These are phyloP conservation scores for Sporothrix protearum DNA, from an alignment of 2,329 filamentous ascomycete genomes.

Conservation along the genomic window DNA sequence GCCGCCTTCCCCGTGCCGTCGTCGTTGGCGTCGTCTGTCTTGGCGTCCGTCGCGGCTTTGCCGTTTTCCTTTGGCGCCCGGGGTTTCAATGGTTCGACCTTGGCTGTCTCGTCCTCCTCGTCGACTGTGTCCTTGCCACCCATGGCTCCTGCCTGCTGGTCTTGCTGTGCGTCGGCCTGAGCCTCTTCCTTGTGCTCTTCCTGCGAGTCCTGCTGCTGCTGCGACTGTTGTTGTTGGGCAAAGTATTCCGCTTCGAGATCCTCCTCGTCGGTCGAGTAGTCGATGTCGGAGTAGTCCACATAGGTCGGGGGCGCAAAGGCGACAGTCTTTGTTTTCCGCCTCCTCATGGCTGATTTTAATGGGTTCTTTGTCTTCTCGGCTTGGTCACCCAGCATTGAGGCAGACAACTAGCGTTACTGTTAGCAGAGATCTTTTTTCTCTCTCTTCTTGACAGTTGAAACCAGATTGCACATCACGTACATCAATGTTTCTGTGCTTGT, in stretches of 20 bases:
- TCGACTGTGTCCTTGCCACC: slow-evolving; percentile 33
- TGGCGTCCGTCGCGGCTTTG: slow-evolving; percentile 30
- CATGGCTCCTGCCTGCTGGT: slow-evolving; percentile 26
- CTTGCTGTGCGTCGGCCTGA: slow-evolving; percentile 30
- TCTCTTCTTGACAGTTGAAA: too few species aligned
- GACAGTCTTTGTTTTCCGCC: slow-evolving; percentile 80
- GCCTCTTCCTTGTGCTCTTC: slow-evolving; percentile 38
- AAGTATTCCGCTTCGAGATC: slow-evolving; percentile 43
- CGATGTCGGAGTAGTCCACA: slow-evolving; percentile 80
- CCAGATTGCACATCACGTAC: slow-evolving; percentile 49
- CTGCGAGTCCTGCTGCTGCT: slow-evolving; percentile 33
- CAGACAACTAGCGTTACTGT: slow-evolving; percentile 48
- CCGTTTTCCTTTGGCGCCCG: slow-evolving; percentile 42
- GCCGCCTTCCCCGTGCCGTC: slow-evolving; percentile 34
- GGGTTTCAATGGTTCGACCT: slow-evolving; percentile 55
- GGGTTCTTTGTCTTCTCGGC: slow-evolving; percentile 77
- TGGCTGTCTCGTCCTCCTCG: slow-evolving; percentile 50
- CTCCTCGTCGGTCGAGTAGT: slow-evolving; percentile 78
- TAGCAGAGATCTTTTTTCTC: background rate
- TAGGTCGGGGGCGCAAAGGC: slow-evolving; percentile 82
- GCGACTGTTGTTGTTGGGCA: slow-evolving; percentile 34
- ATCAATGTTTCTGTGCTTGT: slow-evolving; percentile 98
- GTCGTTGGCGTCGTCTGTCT: slow-evolving; percentile 38
- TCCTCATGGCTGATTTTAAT: slow-evolving; percentile 76
- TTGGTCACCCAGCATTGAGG: slow-evolving; percentile 60